phyloP scores from a whole-genome alignment of 495 filamentous ascomycete species.

The Amniculicola lignicola region DNA sequence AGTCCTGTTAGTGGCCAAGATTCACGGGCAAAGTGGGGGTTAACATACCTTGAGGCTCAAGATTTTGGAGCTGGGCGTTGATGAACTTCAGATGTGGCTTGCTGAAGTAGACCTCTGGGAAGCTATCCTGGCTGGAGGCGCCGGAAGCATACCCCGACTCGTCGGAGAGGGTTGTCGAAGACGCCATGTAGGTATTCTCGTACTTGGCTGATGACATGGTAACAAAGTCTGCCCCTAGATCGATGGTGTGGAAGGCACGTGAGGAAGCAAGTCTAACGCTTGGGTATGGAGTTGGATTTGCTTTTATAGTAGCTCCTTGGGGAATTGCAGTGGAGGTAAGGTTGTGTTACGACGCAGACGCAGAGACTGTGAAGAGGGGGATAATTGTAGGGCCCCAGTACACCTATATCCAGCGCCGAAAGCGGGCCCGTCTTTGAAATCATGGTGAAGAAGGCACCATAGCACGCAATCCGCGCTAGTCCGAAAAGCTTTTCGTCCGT shows the following conservation, averaged over 20 bases:
- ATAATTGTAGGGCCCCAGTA: constrained; percentile 16
- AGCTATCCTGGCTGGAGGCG: constrained; percentile 59
- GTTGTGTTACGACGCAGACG: no score
- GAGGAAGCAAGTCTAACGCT: neutral
- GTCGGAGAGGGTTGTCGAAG: constrained; percentile 12
- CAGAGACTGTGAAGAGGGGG: constrained; percentile 11
- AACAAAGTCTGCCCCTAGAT: neutral
- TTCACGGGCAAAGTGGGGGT: neutral
- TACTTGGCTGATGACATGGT: constrained; percentile 23
- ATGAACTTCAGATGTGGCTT: constrained; percentile 83
- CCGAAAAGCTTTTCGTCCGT: constrained; percentile 7
- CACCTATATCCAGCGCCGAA: constrained; percentile 30
- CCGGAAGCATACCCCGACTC: constrained; percentile 89
- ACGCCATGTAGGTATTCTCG: constrained; percentile 8
- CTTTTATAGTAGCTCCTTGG: neutral
- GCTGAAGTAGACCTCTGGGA: constrained; percentile 80
- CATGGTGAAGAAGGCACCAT: constrained; percentile 28
- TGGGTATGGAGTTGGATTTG: neutral
- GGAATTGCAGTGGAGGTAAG: no score
- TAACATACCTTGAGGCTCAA: constrained; percentile 65
- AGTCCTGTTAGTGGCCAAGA: neutral
- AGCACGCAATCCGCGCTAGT: constrained; percentile 39
- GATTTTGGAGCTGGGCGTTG: constrained; percentile 79
- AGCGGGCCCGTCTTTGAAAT: constrained; percentile 34
- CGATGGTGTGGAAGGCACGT: constrained; percentile 1